These are phyloP conservation scores for Phytopythium kandeliae DNA, from an alignment of 352 stramenopile species.

Conservation along the genomic window DNA sequence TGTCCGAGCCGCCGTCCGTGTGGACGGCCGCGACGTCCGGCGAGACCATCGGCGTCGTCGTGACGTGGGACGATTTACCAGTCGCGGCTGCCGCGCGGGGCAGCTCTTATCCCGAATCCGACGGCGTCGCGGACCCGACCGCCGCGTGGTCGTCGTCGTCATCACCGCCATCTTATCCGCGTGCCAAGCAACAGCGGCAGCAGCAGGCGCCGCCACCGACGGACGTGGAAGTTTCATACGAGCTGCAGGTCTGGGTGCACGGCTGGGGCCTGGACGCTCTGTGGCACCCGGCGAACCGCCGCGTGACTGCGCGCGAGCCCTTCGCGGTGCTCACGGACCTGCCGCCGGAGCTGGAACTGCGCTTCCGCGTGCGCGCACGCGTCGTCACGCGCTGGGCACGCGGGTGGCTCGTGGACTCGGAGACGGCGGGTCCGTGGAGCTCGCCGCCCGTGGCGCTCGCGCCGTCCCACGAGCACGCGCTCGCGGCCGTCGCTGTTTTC, in stretches of 20 bases:
- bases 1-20: slow-evolving; percentile 6
- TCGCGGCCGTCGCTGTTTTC: slow-evolving; percentile 46
- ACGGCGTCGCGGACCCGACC: too few species aligned
- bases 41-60: slow-evolving; percentile 44
- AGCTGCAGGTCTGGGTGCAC: slow-evolving; percentile 69
- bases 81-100: slow-evolving; percentile 14
- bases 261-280: slow-evolving; percentile 54
- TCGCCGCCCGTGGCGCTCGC: slow-evolving; percentile 38
- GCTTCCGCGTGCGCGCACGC: slow-evolving; percentile 49
- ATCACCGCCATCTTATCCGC: too few species aligned
- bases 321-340: slow-evolving; percentile 54
- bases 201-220: slow-evolving; percentile 12
- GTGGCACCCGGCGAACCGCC: slow-evolving; percentile 53
- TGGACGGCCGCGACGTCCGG: slow-evolving; percentile 8
- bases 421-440: slow-evolving; percentile 50
- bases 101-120: slow-evolving; percentile 5
- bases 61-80: slow-evolving; percentile 65
- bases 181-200: neutral
- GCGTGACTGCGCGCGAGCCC: slow-evolving; percentile 35
- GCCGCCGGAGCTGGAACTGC: slow-evolving; percentile 42
- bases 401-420: slow-evolving; percentile 37
- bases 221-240: slow-evolving; percentile 26
- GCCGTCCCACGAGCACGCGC: slow-evolving; percentile 34
- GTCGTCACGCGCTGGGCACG: slow-evolving; percentile 22
- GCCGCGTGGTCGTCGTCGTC: neutral